Conservation (phyloP, 1,284 basidiomycete genomes). For the Puccinia triticina region DNA sequence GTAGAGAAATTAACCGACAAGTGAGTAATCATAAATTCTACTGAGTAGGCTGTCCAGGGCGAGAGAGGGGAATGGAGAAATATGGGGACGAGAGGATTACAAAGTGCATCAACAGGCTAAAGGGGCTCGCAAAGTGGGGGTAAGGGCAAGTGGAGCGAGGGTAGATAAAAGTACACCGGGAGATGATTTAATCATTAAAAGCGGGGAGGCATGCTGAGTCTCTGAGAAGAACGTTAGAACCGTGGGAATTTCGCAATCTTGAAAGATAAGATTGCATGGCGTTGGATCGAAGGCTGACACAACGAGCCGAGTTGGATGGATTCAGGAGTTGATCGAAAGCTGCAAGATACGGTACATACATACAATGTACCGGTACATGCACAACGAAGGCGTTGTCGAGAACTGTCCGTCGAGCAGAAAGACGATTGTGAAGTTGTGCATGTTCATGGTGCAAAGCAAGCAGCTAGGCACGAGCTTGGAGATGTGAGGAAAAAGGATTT, state of each 20-base stretch:
- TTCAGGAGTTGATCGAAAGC: constrained; percentile 13
- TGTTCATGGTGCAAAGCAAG: too few species aligned
- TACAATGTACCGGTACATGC: neutral
- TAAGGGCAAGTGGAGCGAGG: constrained; percentile 31
- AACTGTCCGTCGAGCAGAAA: neutral
- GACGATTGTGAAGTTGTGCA: neutral
- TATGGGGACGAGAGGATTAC: neutral
- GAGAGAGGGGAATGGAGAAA: neutral
- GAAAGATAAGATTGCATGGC: constrained; percentile 29
- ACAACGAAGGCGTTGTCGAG: neutral
- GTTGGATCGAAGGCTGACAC: constrained; percentile 6
- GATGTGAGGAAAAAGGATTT: neutral
- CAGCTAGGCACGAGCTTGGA: neutral
- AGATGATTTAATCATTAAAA: neutral
- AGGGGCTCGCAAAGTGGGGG: constrained; percentile 17
- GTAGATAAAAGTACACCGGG: neutral
- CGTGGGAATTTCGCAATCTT: constrained; percentile 22
- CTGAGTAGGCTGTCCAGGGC: neutral
- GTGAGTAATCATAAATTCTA: neutral
- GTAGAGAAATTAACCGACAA: constrained; percentile 11
- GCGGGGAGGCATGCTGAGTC: neutral
- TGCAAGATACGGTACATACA: constrained; percentile 14
- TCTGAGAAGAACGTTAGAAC: neutral
- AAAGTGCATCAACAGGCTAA: neutral
- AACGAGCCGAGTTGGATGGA: neutral